phyloP scores from a whole-genome alignment of 2,329 filamentous ascomycete species.

The Curvularia verruculosa region DNA sequence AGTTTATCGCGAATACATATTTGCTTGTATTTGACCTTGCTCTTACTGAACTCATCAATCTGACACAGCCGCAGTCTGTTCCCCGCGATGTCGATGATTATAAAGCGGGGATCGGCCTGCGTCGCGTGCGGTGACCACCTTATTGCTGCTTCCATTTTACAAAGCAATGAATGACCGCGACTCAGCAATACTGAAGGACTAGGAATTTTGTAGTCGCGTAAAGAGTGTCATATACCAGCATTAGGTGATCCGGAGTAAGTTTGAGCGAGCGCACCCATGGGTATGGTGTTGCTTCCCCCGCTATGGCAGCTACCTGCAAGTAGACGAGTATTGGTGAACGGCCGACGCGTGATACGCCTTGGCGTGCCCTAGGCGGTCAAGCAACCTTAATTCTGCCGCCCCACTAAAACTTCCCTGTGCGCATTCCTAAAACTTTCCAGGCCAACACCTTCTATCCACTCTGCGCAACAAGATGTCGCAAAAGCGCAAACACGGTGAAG shows the following conservation, averaged over 20 bases:
- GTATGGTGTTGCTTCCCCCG: background rate
- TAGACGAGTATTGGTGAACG: constrained; percentile 20
- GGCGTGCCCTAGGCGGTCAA: constrained; percentile 28
- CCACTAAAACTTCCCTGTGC: constrained; percentile 40
- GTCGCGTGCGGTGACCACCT: constrained; percentile 67
- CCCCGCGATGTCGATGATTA: constrained; percentile 65
- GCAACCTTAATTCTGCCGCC: constrained; percentile 32
- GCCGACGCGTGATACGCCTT: constrained; percentile 30
- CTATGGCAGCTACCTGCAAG: background rate
- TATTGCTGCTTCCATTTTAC: constrained; percentile 65
- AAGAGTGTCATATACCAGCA: constrained; percentile 1
- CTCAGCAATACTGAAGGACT: background rate
- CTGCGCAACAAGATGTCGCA: constrained; percentile 39
- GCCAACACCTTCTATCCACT: constrained; percentile 1
- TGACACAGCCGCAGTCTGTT: constrained; percentile 65
- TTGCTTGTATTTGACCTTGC: constrained; percentile 58
- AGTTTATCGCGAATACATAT: constrained; percentile 61
- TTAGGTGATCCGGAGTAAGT: background rate
- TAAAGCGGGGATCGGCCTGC: constrained; percentile 60
- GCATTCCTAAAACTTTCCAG: constrained; percentile 11
- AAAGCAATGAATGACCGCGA: constrained; percentile 11
- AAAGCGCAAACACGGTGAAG: constrained; percentile 44
- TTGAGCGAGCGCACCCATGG: background rate
- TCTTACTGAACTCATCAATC: constrained; percentile 48
- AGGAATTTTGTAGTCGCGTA: background rate